Conservation (phyloP, 1,139 yeast genomes). For the Kluyveromyces marxianus region DNA sequence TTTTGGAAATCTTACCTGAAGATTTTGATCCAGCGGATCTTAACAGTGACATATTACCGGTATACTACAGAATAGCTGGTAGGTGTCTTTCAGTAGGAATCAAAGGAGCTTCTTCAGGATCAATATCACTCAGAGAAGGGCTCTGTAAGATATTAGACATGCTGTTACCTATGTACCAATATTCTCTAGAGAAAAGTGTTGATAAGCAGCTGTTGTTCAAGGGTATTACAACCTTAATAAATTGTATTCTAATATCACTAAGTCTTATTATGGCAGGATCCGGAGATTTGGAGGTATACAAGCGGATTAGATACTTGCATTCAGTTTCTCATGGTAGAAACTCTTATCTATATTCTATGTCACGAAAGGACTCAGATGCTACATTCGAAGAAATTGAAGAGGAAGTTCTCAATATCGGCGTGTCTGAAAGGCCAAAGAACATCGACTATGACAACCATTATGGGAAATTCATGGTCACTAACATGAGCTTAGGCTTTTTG, state of each 20-base stretch:
- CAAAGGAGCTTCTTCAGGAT: conserved; percentile 65
- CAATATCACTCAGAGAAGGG: conserved; percentile 47
- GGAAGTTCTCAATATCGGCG: conserved; percentile 6
- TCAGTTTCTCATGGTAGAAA: conserved; percentile 33
- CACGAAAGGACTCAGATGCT: conserved; percentile 1
- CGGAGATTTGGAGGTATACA: conserved; percentile 74
- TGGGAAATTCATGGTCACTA: conserved; percentile 74
- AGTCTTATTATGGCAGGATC: conserved; percentile 85
- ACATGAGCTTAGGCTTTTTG: conserved; percentile 78
- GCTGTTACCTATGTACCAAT: conserved; percentile 46
- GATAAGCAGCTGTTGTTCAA: conserved; percentile 55
- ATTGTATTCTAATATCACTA: conserved; percentile 53
- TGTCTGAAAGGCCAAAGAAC: conserved; percentile 9
- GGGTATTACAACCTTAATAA: conserved; percentile 51
- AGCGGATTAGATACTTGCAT: conserved; percentile 65
- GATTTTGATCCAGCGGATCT: conserved; percentile 20
- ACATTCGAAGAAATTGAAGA: conserved; percentile 7
- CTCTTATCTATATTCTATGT: conserved; percentile 20
- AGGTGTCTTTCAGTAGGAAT: conserved; percentile 68
- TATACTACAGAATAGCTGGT: conserved; percentile 68
- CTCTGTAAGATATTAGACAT: conserved; percentile 57
- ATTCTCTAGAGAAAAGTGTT: conserved; percentile 40
- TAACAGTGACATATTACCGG: conserved; percentile 58
- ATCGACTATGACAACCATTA: conserved; percentile 33
- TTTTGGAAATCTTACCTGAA: conserved; percentile 31